Conservation (phyloP, 2,329 filamentous ascomycete genomes). For the Mollisiaceae sp. region DNA sequence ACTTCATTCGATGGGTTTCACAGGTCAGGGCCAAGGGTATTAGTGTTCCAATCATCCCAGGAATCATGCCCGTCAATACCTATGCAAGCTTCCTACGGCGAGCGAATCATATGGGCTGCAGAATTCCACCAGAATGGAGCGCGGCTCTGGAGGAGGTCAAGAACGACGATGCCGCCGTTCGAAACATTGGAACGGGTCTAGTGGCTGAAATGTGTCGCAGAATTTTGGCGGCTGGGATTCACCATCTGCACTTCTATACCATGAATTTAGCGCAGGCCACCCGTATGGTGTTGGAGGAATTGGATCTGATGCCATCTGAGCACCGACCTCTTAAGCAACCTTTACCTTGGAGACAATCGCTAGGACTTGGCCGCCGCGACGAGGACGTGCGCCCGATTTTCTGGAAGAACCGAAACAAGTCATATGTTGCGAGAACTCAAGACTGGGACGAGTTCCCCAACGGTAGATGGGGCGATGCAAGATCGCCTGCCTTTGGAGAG, state of each 20-base stretch:
- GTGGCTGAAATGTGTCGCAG: constrained; percentile 90
- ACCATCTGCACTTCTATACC: constrained; percentile 96
- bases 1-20: constrained; percentile 88
- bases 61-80: constrained; percentile 93
- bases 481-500: constrained; percentile 95
- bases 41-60: constrained; percentile 79
- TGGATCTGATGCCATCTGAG: constrained; percentile 78
- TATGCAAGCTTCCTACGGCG: constrained; percentile 91
- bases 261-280: constrained; percentile 98
- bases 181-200: constrained; percentile 85
- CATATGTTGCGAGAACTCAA: constrained; percentile 92
- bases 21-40: constrained; percentile 88
- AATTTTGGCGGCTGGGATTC: constrained; percentile 78
- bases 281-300: constrained; percentile 89
- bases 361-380: constrained; percentile 83
- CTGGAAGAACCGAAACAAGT: constrained; percentile 97
- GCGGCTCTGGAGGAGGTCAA: constrained; percentile 87
- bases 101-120: constrained; percentile 89
- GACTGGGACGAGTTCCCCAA: constrained; percentile 99
- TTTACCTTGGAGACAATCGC: constrained; percentile 95
- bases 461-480: constrained; percentile 96
- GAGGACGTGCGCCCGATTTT: constrained; percentile 98
- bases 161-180: constrained; percentile 92
- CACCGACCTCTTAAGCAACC: constrained; percentile 83
- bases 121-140: constrained; percentile 81